Conservation (phyloP, 345 rosid genomes). For the Raphanus sativus region DNA sequence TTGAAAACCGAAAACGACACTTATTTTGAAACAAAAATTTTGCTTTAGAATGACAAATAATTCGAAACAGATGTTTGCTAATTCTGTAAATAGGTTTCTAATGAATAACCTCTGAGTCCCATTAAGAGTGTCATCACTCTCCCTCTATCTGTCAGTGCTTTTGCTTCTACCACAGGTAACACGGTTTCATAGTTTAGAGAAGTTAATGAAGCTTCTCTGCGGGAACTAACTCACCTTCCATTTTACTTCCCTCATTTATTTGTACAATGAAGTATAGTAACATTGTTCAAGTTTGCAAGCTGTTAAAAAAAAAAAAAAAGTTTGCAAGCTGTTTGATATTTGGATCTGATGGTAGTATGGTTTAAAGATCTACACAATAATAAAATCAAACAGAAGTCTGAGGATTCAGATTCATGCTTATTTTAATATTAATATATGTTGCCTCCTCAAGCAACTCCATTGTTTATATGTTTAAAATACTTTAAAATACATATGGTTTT, state of each 20-base stretch:
- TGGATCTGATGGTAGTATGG: slow-evolving; percentile 23
- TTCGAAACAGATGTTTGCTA: too few relatives aligned
- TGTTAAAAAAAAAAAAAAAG: too few relatives aligned
- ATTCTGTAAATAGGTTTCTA: slow-evolving; percentile 31
- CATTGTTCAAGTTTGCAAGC: too few relatives aligned
- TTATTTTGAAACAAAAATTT: too few relatives aligned
- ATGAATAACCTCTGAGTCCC: slow-evolving; percentile 29
- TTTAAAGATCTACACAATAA: slow-evolving; percentile 17
- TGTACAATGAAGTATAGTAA: neutral
- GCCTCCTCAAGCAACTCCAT: slow-evolving; percentile 16
- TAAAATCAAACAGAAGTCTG: slow-evolving; percentile 11
- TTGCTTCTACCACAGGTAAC: slow-evolving; percentile 31
- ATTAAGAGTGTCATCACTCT: slow-evolving; percentile 32
- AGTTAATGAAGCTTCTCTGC: slow-evolving; percentile 29
- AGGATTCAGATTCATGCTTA: slow-evolving; percentile 16
- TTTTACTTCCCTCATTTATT: slow-evolving; percentile 11
- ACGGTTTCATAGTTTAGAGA: slow-evolving; percentile 25
- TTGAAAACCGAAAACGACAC: too few relatives aligned
- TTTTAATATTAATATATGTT: slow-evolving; percentile 3
- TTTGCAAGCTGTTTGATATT: slow-evolving; percentile 30
- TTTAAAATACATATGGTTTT: slow-evolving; percentile 17
- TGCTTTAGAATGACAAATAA: too few relatives aligned
- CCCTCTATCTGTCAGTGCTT: slow-evolving; percentile 31
- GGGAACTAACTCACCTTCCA: neutral
- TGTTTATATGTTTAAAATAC: slow-evolving; percentile 7